These are phyloP conservation scores for Gynandropsis gynandra DNA, from an alignment of 345 rosid species.

Conservation along the genomic window DNA sequence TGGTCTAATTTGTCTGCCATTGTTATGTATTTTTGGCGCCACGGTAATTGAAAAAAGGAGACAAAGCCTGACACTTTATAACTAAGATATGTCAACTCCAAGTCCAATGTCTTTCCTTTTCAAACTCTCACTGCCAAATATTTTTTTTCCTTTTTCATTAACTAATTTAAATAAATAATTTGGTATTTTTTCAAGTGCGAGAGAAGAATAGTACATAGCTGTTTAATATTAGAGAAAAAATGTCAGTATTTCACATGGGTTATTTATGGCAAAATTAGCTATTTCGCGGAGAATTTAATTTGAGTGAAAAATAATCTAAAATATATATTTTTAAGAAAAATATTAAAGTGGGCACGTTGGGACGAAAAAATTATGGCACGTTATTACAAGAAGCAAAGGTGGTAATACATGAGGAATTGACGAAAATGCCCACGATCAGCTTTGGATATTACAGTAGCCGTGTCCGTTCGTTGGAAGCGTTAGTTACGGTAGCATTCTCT, in stretches of 20 bases:
- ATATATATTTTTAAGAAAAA: not conserved
- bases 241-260: conserved; percentile 17
- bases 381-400: conserved; percentile 25
- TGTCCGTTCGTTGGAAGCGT: conserved; percentile 12
- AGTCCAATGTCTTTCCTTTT: too few species aligned
- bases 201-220: too few species aligned
- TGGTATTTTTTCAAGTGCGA: too few species aligned
- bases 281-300: conserved; percentile 20
- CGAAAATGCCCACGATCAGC: conserved; percentile 18
- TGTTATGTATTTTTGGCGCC: conserved; percentile 27
- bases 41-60: not conserved
- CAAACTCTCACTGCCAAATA: conserved; percentile 3
- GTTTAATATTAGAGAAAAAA: not conserved
- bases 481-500: conserved; percentile 18
- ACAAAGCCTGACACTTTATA: conserved; percentile 10
- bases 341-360: too few species aligned
- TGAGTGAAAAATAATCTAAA: conserved; percentile 20
- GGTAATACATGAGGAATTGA: not conserved
- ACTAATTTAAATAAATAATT: too few species aligned
- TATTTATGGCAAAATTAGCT: conserved; percentile 6
- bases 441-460: conserved; percentile 11
- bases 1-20: conserved; percentile 30
- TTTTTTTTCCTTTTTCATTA: conserved; percentile 4
- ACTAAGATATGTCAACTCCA: conserved; percentile 8
- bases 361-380: too few species aligned